A percentile compares a stretch with the other conserved stretches of the same genome.
Conservation (phyloP, 305 asterid genomes). For the Fraxinus nigra region DNA sequence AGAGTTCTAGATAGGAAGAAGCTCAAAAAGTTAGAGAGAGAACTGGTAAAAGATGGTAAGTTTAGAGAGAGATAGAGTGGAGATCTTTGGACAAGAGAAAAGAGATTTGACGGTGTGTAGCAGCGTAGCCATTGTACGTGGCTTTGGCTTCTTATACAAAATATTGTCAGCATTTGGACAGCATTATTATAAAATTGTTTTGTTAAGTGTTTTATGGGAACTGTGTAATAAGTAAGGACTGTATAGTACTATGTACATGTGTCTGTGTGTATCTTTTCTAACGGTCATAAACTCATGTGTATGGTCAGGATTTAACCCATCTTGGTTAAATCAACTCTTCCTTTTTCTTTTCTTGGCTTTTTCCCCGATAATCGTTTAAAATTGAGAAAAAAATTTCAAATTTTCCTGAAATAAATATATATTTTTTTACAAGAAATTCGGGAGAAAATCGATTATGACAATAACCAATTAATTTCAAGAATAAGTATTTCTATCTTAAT, state of each 20-base stretch:
- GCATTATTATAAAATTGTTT: conserved; percentile 2
- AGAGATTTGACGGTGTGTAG: conserved; percentile 28
- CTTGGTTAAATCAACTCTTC: conserved; percentile 5
- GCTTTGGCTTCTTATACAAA: conserved; percentile 8
- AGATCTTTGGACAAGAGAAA: conserved; percentile 32
- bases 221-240: conserved; percentile 8
- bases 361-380: neutral
- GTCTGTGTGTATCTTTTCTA: conserved; percentile 12
- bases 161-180: conserved; percentile 27
- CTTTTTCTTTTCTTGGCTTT: neutral
- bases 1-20: conserved; percentile 16
- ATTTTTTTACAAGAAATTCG: neutral
- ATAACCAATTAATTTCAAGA: neutral
- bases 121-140: neutral
- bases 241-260: conserved; percentile 22
- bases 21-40: conserved; percentile 22
- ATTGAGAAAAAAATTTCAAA: neutral
- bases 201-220: conserved; percentile 27
- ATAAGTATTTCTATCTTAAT: neutral
- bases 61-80: conserved; percentile 18
- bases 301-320: conserved; percentile 16
- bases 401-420: neutral
- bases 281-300: conserved; percentile 35
- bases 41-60: neutral
- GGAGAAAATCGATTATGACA: neutral